Percentiles rank a stretch among this genome's conserved stretches.
Conservation (phyloP, 2,329 filamentous ascomycete species). For the Malbranchea zuffiana region DNA sequence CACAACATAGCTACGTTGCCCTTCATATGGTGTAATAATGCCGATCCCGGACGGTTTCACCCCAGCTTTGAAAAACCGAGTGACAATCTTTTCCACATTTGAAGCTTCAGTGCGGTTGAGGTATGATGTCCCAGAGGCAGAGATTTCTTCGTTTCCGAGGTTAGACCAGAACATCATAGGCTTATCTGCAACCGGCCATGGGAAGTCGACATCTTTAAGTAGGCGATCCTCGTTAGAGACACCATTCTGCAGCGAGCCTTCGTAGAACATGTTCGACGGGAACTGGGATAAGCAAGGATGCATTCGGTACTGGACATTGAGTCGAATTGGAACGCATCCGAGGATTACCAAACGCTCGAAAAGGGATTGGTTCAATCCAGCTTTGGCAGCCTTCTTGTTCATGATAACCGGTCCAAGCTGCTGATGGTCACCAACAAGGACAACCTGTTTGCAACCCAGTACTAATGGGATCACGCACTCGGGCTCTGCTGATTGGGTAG, state of each 20-base stretch:
- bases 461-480: slow-evolving; percentile 99
- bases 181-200: slow-evolving; percentile 85
- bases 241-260: slow-evolving; percentile 91
- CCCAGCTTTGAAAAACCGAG: slow-evolving; percentile 95
- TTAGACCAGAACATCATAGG: slow-evolving; percentile 99
- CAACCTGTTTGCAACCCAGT: slow-evolving; percentile 94
- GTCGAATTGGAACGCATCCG: slow-evolving; percentile 77
- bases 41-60: slow-evolving; percentile 90
- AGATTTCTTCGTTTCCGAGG: slow-evolving; percentile 93
- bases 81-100: slow-evolving; percentile 97
- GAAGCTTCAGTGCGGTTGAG: slow-evolving; percentile 94
- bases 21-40: slow-evolving; percentile 97
- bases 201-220: slow-evolving; percentile 90
- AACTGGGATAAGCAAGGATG: slow-evolving; percentile 95
- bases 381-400: slow-evolving; percentile 99
- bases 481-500: slow-evolving; percentile 92
- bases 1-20: slow-evolving; percentile 94
- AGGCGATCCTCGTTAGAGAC: slow-evolving; percentile 82
- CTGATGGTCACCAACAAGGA: slow-evolving; percentile 97
- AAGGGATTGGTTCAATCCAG: slow-evolving; percentile 92
- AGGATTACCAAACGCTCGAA: slow-evolving; percentile 93
- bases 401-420: slow-evolving; percentile 97
- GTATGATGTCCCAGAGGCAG: slow-evolving; percentile 92
- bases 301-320: slow-evolving; percentile 98
- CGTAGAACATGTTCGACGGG: slow-evolving; percentile 99